Evolutionary conservation across 2,329 filamentous ascomycete species (phyloP).

Genomic region (Blastomyces gilchristii): DNA sequence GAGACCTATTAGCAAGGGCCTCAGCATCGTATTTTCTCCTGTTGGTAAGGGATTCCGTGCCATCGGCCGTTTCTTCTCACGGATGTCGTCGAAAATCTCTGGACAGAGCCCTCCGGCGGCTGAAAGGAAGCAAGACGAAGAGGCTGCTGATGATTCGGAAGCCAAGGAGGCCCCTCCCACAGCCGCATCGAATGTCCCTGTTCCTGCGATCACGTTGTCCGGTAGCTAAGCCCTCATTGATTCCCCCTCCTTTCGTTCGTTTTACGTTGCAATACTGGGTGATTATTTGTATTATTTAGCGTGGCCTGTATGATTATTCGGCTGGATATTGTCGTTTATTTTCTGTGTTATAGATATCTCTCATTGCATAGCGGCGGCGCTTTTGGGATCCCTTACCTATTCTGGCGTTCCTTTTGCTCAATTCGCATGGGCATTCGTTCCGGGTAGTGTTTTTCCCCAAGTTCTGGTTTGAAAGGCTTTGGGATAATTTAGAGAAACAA

Average conservation of each 20-base stretch:
- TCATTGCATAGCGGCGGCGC: conserved; percentile 9
- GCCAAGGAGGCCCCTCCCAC: neutral
- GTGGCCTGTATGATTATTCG: neutral
- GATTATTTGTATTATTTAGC: neutral
- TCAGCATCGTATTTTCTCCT: conserved; percentile 23
- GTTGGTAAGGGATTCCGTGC: conserved; percentile 22
- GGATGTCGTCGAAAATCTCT: conserved; percentile 13
- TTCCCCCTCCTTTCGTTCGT: neutral
- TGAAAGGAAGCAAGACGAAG: conserved; percentile 18
- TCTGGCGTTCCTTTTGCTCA: neutral
- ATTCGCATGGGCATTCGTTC: neutral
- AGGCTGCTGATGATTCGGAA: conserved; percentile 8
- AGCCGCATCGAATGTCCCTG: neutral
- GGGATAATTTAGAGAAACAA: neutral
- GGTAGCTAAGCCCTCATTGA: neutral
- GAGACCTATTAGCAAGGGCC: conserved; percentile 27
- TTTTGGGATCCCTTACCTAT: neutral
- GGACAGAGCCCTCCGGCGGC: conserved; percentile 7
- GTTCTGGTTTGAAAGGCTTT: too few species aligned
- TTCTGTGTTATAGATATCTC: neutral
- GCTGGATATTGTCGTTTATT: neutral
- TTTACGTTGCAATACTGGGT: neutral
- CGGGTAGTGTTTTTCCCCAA: too few species aligned
- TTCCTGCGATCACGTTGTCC: conserved; percentile 2
- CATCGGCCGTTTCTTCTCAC: conserved; percentile 19